Base-by-base conservation (phyloP, 1,139 yeast species). In the Scheffersomyces stambukii region DNA sequence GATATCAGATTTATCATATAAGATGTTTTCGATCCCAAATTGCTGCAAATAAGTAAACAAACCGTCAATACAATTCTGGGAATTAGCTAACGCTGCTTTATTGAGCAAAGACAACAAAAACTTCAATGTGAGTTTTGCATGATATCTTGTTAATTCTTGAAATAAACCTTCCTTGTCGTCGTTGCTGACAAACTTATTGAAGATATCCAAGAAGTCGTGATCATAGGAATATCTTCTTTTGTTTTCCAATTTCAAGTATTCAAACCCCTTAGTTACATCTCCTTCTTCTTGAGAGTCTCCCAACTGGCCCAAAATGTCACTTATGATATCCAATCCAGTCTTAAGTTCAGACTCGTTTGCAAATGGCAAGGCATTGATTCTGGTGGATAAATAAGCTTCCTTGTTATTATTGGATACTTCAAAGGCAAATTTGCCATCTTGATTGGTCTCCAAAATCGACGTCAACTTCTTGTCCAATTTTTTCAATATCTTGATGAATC, bases 401-500 rank as follows among this genome's bases (percentile, higher is more conserved):
- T 82, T 85, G 36, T 81, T 77, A 38, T 69, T 64, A 14, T 80
- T 75, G 8, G 89, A 84, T 33, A 62, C 45, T 16, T 37, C 41
- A 19, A 39, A 26, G 9, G n/a, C n/a, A n/a, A n/a, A n/a, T n/a
- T n/a, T n/a, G 12, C 16, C 16, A 9, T 20, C 14, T 12, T 11
- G 10, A 12, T 23, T 8, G 11, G 3, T 18, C 9, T 46, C 41
- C 8, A 50, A 37, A 28, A 62, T 50, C 14, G 47, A 46, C 4
- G 46, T 40, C 33, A 81, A 67, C 52, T 86, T 86, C 61, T 91
- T 91, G 53, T 91, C 97, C 43, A 88, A 69, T 48, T 88, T 88
- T 60, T 91, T 91, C 50, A 91, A 65, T 41, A 91, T 91, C 61
- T 91, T 91, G 33, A 78, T 72, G 47, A 88, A 83, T 0, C 96